Evolutionary conservation across 805 yeast species (phyloP), one percentile per base, ranked within the genome.

Genomic region (Wickerhamomyces alni): DNA sequence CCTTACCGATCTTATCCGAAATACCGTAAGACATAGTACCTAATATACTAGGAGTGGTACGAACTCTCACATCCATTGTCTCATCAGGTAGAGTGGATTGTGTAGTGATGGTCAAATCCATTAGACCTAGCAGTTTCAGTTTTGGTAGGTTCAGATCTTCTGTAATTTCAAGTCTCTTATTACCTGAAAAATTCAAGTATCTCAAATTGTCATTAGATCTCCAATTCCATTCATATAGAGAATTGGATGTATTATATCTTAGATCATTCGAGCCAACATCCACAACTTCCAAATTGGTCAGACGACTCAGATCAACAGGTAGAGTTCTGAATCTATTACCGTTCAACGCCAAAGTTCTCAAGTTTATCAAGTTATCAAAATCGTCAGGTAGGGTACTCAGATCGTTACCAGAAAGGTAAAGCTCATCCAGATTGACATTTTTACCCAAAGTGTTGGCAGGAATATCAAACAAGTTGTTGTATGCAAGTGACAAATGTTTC

Each of bases 171-270:
- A 93, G 77, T 46, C 96, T 73, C 56, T 84, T 83, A 57, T 93
- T 93, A 29, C 97, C 97, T 0, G 97, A 87, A 41, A 93, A 81
- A 58, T 91, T 93, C 57, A 93, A 72, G 52, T 83, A 88, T 49
- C 71, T 77, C 59, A 93, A 67, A 31, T 78, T 76, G 39, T 73
- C 67, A 56, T 93, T 93, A 67, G 80, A 80, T 51, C 83, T 80
- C 99, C 99, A 93, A 62, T 87, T 93, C 97, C 98, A 93, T 58
- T 93, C 99, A 56, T 87, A 91, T 13, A 93, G 94, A 74, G 88
- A 86, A 59, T 93, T 93, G 3, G 93, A 83, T 40, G 91, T 87
- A 52, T 93, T 93, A 61, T 93, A 93, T 54, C 88, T 85, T 61
- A 93, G 67, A 44, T 80, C 82, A 58, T 93, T 93, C 2, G 94